phyloP scores from a whole-genome alignment of 805 yeast species.

The Candida peoriensis region DNA sequence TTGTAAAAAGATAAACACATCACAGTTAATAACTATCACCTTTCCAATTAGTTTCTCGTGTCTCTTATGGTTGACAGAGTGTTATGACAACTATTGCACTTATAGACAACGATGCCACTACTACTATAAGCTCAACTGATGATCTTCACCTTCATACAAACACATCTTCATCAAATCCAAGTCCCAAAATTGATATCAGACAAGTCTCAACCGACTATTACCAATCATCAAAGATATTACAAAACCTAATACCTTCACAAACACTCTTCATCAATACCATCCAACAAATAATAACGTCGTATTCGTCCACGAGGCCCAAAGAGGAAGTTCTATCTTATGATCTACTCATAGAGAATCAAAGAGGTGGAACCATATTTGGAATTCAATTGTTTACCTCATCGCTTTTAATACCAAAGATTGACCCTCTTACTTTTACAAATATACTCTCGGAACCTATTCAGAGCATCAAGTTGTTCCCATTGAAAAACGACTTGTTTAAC shows the following conservation, averaged over 20 bases:
- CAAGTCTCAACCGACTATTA: background rate
- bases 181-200: background rate
- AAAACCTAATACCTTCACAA: conserved; percentile 2
- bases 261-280: background rate
- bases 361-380: conserved; percentile 50
- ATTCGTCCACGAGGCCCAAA: background rate
- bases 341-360: conserved; percentile 46
- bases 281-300: background rate
- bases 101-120: conserved; percentile 1
- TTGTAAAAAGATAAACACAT: too few species aligned
- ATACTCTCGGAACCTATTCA: conserved; percentile 23
- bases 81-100: conserved; percentile 1
- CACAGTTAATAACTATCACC: too few species aligned
- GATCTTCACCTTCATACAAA: too few species aligned
- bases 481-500: conserved; percentile 43
- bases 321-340: conserved; percentile 27
- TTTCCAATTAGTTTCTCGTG: too few species aligned
- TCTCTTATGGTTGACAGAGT: too few species aligned
- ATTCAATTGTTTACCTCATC: conserved; percentile 44
- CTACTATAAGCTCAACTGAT: too few species aligned
- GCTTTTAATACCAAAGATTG: conserved; percentile 36
- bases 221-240: background rate
- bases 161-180: too few species aligned
- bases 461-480: conserved; percentile 23
- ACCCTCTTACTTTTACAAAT: conserved; percentile 33